Evolutionary conservation across 345 rosid genomes (phyloP).

Genomic region (Nephelium lappaceum): DNA sequence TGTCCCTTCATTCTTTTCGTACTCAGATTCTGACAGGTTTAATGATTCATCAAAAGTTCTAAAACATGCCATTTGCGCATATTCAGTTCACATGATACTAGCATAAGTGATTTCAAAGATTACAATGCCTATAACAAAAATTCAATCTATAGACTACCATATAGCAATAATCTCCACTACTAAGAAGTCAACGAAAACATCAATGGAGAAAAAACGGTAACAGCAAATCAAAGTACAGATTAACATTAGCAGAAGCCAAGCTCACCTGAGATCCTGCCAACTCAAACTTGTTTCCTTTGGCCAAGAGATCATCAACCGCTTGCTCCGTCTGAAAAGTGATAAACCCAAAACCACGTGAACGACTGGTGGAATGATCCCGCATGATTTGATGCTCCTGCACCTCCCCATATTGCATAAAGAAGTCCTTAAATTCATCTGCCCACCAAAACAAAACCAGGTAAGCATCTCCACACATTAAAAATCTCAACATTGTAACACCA

Average conservation of each 20-base stretch:
- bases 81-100: not conserved
- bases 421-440: conserved; percentile 78
- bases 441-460: conserved; percentile 21
- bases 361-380: conserved; percentile 72
- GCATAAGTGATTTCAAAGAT: not conserved
- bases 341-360: conserved; percentile 87
- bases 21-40: not conserved
- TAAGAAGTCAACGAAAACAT: not conserved
- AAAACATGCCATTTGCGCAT: not conserved
- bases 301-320: conserved; percentile 69
- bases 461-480: not conserved
- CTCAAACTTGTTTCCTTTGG: conserved; percentile 70
- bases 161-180: not conserved
- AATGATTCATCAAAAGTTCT: not conserved
- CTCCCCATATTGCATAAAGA: conserved; percentile 70
- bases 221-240: not conserved
- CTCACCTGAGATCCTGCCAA: conserved; percentile 67
- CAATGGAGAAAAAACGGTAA: not conserved
- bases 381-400: conserved; percentile 73
- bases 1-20: not conserved
- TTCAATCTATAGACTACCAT: not conserved
- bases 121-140: not conserved
- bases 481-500: not conserved
- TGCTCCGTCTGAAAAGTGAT: conserved; percentile 68
- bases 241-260: conserved; percentile 2